Conservation (phyloP, 805 yeast species). For the Nakazawaea laoshanensis region DNA sequence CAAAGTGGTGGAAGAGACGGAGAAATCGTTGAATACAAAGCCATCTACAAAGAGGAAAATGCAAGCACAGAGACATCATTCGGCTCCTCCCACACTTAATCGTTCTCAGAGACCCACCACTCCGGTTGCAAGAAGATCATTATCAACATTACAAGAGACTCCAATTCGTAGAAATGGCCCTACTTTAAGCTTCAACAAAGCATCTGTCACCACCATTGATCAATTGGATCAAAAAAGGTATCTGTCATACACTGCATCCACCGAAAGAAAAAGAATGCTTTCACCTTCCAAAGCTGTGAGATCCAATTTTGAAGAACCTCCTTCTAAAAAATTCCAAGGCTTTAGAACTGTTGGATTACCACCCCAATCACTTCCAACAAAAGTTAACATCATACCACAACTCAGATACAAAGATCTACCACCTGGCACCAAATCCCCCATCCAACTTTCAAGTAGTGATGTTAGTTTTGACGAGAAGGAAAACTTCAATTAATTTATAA, state of each 20-base stretch:
- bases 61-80: slow-evolving; percentile 3
- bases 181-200: slow-evolving; percentile 7
- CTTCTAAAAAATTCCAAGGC: slow-evolving; percentile 5
- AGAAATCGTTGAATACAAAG: slow-evolving; percentile 16
- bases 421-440: slow-evolving; percentile 1
- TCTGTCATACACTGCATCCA: background rate
- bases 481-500: slow-evolving; percentile 1
- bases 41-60: slow-evolving; percentile 19
- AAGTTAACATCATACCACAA: slow-evolving; percentile 3
- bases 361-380: background rate
- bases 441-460: slow-evolving; percentile 7
- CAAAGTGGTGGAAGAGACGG: slow-evolving; percentile 26
- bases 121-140: slow-evolving; percentile 3
- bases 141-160: slow-evolving; percentile 5
- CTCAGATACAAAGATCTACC: slow-evolving; percentile 2
- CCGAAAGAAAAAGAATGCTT: slow-evolving; percentile 4
- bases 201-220: slow-evolving; percentile 3
- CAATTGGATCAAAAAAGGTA: slow-evolving; percentile 2
- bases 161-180: slow-evolving; percentile 8
- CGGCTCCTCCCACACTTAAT: slow-evolving; percentile 8
- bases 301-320: slow-evolving; percentile 3
- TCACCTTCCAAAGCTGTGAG: slow-evolving; percentile 8
- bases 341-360: slow-evolving; percentile 6
- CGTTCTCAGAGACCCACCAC: slow-evolving; percentile 4
- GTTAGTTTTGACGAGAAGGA: slow-evolving; percentile 2